Conservation (phyloP, 2,329 filamentous ascomycete genomes). For the Diaporthe amygdali region DNA sequence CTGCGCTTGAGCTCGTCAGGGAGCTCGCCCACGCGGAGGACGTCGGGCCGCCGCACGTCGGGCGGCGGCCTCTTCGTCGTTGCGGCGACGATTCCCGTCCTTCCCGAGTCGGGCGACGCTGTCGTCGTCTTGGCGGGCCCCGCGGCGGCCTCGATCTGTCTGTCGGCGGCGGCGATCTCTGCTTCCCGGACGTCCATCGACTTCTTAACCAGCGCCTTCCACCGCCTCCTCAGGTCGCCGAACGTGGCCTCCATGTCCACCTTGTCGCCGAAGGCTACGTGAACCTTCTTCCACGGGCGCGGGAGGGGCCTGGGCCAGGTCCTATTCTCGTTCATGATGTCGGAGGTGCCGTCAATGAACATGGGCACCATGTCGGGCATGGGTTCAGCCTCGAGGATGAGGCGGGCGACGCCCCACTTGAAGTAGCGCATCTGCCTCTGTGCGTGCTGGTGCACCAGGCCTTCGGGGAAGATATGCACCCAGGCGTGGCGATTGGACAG, state of each 20-base stretch:
- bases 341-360: conserved; percentile 89
- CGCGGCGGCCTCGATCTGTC: neutral
- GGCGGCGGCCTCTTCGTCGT: conserved; percentile 20
- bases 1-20: conserved; percentile 71
- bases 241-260: conserved; percentile 77
- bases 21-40: conserved; percentile 56
- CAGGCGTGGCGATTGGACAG: conserved; percentile 74
- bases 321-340: conserved; percentile 86
- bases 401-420: conserved; percentile 93
- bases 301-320: conserved; percentile 82
- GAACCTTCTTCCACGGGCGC: conserved; percentile 71
- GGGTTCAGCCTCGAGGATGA: conserved; percentile 89
- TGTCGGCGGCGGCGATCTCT: conserved; percentile 27
- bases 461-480: conserved; percentile 97
- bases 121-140: neutral
- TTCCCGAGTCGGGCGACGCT: conserved; percentile 15
- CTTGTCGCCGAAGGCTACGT: conserved; percentile 78
- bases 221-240: conserved; percentile 75
- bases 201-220: conserved; percentile 69
- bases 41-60: conserved; percentile 28
- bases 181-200: conserved; percentile 52
- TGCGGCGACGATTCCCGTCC: conserved; percentile 21
- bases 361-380: conserved; percentile 90
- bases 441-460: conserved; percentile 87
- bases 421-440: conserved; percentile 88